phyloP scores from a whole-genome alignment of 352 stramenopile genomes.

The Phytophthora fragariae region DNA sequence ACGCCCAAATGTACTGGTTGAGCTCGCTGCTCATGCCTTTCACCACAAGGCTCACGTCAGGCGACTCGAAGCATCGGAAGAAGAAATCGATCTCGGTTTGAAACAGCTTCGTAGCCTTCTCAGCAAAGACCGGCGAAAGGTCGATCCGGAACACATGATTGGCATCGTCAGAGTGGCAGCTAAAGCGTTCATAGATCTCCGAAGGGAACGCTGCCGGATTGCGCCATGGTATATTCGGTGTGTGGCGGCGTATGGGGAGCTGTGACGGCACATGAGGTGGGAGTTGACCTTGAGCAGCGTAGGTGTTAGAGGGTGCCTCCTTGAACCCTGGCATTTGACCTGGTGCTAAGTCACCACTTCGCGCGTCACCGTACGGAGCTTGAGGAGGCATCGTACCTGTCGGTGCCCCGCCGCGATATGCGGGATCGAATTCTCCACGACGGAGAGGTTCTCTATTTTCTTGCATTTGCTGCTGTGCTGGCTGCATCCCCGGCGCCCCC shows the following conservation, averaged over 20 bases:
- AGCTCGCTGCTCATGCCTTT: conserved; percentile 84
- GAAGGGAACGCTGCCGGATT: conserved; percentile 58
- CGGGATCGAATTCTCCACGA: conserved; percentile 27
- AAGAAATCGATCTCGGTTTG: conserved; percentile 77
- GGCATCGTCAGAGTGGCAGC: conserved; percentile 58
- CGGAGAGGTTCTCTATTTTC: conserved; percentile 21
- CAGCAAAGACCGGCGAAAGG: conserved; percentile 59
- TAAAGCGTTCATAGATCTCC: conserved; percentile 64
- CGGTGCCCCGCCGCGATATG: conserved; percentile 20
- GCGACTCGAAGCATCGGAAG: conserved; percentile 77
- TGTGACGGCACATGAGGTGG: conserved; percentile 27
- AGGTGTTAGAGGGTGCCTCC: conserved; percentile 21
- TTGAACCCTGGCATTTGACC: conserved; percentile 15
- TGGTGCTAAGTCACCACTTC: conserved; percentile 24
- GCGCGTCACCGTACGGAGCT: conserved; percentile 22
- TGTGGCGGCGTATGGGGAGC: conserved; percentile 34
- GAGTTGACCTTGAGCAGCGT: conserved; percentile 26
- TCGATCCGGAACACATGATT: conserved; percentile 77
- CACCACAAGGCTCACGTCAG: conserved; percentile 79
- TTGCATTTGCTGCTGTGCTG: conserved; percentile 30
- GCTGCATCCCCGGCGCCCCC: conserved; percentile 20
- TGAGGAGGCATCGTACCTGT: conserved; percentile 11
- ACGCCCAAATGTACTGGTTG: conserved; percentile 86
- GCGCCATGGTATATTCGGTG: conserved; percentile 61
- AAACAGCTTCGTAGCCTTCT: conserved; percentile 57